Percentiles rank a stretch among this genome's conserved stretches.
Evolutionary conservation across 1,284 basidiomycete genomes (phyloP).

Genomic region (Wolfiporia cocos): DNA sequence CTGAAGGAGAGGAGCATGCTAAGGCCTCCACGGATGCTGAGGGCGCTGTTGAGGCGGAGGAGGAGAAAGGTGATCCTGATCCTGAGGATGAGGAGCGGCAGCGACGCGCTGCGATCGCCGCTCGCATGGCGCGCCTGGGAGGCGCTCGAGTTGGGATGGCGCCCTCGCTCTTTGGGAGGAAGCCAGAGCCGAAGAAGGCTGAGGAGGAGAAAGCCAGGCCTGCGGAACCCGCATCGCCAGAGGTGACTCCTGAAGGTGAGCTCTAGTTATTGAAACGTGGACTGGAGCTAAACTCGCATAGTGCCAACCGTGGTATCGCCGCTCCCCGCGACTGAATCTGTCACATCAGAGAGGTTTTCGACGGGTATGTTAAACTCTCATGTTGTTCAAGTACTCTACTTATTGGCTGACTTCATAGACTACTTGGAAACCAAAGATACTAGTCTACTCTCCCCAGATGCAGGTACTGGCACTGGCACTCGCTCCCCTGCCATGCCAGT

Average conservation of each 20-base stretch:
- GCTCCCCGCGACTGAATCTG: slow-evolving; percentile 1
- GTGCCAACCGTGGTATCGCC: slow-evolving; percentile 5
- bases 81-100: slow-evolving; percentile 76
- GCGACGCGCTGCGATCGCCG: slow-evolving; percentile 77
- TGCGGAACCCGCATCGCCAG: slow-evolving; percentile 7
- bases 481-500: slow-evolving; percentile 64
- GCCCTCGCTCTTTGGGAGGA: slow-evolving; percentile 58
- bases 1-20: slow-evolving; percentile 15
- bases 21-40: slow-evolving; percentile 24
- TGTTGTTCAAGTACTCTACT: not conserved
- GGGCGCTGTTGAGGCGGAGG: slow-evolving; percentile 29
- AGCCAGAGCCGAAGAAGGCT: slow-evolving; percentile 41
- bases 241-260: slow-evolving; percentile 7
- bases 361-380: slow-evolving; percentile 1
- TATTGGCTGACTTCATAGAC: slow-evolving; percentile 17
- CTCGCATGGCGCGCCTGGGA: slow-evolving; percentile 84
- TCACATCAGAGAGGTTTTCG: not conserved
- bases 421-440: slow-evolving; percentile 17
- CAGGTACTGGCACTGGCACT: slow-evolving; percentile 20
- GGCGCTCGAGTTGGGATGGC: slow-evolving; percentile 82
- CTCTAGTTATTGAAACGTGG: too few species aligned
- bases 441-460: slow-evolving; percentile 30
- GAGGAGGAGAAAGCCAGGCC: slow-evolving; percentile 15
- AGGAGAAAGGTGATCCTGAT: slow-evolving; percentile 43
- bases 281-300: too few species aligned